Percentiles rank a stretch among this genome's conserved stretches.
phyloP scores from a whole-genome alignment of 805 yeast species.

The Yarrowia hollandica region DNA sequence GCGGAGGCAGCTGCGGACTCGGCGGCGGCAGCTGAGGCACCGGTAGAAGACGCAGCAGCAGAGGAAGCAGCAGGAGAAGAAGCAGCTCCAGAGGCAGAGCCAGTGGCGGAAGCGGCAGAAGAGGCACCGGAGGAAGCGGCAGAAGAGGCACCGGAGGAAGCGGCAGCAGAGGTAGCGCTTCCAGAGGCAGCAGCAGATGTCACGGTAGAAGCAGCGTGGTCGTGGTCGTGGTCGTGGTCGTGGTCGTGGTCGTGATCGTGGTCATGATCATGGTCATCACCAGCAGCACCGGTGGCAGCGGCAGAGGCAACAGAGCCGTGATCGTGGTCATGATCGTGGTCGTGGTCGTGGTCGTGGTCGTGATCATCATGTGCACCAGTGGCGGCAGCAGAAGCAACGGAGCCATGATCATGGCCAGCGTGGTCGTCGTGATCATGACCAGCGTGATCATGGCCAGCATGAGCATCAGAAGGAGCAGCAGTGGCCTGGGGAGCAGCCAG shows the following conservation, averaged over 20 bases:
- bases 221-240: conserved; percentile 11
- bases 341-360: background rate
- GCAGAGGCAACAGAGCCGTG: conserved; percentile 21
- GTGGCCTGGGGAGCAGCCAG: conserved; percentile 12
- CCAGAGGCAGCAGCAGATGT: background rate
- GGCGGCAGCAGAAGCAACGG: conserved; percentile 4
- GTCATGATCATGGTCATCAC: background rate
- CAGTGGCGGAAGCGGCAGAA: background rate
- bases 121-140: background rate
- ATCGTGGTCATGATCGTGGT: background rate
- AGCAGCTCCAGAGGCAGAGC: no score
- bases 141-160: background rate
- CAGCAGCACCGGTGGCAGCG: conserved; percentile 20
- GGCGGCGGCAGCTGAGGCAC: background rate
- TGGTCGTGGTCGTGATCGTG: conserved; percentile 20
- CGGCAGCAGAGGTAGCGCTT: background rate
- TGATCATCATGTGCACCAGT: background rate
- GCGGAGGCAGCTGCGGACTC: background rate
- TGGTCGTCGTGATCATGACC: background rate
- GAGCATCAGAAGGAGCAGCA: background rate
- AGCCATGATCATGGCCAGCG: background rate
- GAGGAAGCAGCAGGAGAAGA: background rate
- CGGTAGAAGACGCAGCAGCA: background rate
- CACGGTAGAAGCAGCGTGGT: background rate
- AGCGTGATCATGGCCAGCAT: background rate